phyloP scores from a whole-genome alignment of 768 basidiomycete species.

The Calocybe cyanea region DNA sequence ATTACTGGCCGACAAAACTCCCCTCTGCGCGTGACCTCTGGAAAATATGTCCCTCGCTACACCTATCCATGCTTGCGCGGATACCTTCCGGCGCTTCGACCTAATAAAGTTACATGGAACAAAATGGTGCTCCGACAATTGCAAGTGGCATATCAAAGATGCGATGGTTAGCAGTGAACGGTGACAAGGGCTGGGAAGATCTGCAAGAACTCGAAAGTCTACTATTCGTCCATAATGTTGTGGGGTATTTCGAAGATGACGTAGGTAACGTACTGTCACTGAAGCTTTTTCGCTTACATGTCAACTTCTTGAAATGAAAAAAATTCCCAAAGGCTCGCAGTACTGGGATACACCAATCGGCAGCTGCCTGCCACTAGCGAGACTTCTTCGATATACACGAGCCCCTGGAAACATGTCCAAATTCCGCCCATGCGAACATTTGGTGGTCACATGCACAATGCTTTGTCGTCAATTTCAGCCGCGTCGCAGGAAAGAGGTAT shows the following conservation, averaged over 20 bases:
- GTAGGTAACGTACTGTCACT: not conserved
- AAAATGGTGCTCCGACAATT: not conserved
- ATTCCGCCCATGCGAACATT: not conserved
- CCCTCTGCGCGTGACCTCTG: constrained; percentile 4
- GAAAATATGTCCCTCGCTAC: not conserved
- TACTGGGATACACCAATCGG: constrained; percentile 1
- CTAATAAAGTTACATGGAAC: not conserved
- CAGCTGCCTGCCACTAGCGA: not conserved
- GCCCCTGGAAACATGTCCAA: not conserved
- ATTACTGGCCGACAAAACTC: not conserved
- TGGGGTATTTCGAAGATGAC: not conserved
- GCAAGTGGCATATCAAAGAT: not conserved
- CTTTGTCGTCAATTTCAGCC: not conserved
- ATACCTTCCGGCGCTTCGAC: not conserved
- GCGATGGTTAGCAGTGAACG: not conserved
- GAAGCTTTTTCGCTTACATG: not conserved
- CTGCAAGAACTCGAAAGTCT: too few species aligned
- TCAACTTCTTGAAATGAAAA: not conserved
- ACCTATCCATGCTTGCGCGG: not conserved
- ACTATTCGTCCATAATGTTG: not conserved
- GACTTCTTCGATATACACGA: not conserved
- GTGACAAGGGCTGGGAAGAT: not conserved
- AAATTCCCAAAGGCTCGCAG: not conserved
- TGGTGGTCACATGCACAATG: too few species aligned
- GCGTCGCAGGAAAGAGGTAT: not conserved